Base-by-base conservation (phyloP, 2,329 filamentous ascomycete genomes). In the Colletotrichum tropicale region DNA sequence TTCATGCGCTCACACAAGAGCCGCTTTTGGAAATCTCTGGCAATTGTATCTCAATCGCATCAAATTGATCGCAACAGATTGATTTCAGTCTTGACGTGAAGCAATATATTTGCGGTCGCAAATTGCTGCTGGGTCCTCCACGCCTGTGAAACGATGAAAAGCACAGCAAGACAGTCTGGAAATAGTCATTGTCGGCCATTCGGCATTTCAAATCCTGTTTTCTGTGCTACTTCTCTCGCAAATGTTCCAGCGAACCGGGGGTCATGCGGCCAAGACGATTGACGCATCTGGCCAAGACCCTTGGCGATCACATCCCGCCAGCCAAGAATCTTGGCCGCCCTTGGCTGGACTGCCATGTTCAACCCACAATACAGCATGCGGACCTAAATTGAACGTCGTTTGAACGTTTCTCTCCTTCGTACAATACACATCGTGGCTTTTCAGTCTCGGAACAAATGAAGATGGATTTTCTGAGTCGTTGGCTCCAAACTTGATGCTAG, bases 161-260 rank as follows among this genome's bases (percentile, higher is more conserved):
- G 28, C 28, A 30, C 8, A 3, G 28, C 28, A 30, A 9, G 28
- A 9, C 8, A 30, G 28, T 9, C 8, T 30, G 28, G 28, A 30
- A 9, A 3, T 9, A 9, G 9, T 10, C n/a, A n/a, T 3, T 48
- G 10, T 4, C 10, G 4, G 2, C 6, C 1, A 21, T 13, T 52
- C 43, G 10, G 13, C 43, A 13, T 3, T 21, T 52, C 10, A 12
- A 13, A 8, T 10, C n/a, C 43, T 13, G 43, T 13, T 52, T 48
- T 0, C 43, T 0, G 0, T 21, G 43, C n/a, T 13, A 0, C 0
- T 21, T 0, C n/a, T 0, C n/a, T 52, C n/a, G n/a, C 43, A 13
- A 52, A 13, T 0, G 10, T 21, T 52, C 43, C 43, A 52, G 43
- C 43, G n/a, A 52, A 13, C 43, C n/a, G n/a, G 30, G 13, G 21